Base-by-base conservation (phyloP, 257 asterid genomes). In the Solanum corneliomulleri region DNA sequence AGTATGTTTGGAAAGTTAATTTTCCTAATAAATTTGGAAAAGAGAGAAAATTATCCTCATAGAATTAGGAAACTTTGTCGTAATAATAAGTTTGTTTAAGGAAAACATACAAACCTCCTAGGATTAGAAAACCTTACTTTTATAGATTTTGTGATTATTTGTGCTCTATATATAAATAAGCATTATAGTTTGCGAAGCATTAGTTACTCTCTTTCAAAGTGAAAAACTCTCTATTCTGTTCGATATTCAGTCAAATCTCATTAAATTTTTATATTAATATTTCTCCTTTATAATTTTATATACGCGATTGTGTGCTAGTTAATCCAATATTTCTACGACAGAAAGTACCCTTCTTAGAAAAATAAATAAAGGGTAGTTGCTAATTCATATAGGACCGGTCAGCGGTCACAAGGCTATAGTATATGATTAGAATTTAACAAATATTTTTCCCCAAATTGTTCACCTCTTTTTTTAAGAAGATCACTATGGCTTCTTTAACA, bases 401-500 rank as follows among this genome's bases (percentile, higher is more conserved):
- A 11, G 64, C 39, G 10, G n/a, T n/a, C 21, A 44, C 78, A 76
- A 39, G 41, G 14, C 39, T 77, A 8, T 25, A 44, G 62, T 25
- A 9, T 44, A 44, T 77, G 14, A 44, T 14, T 42, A 77, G 64
- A 77, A 25, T 25, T 35, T 44, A 16, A 77, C 84, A 77, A 77
- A 77, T 15, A 47, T 44, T 37, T 77, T 44, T 3, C 39, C 84
- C 83, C 47, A 7, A 74, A 3, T 76, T n/a, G 25, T 44, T 78
- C 13, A 78, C 42, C 25, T 5, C 39, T 37, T 37, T 5, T 1
- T 37, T 37, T 37, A 37, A 37, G 1, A 37, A 0, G 0, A 37
- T 6, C 39, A 37, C 85, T 47, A 80, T 80, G 88, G 85, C 82
- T 84, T 91, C 93, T 64, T 25, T 84, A 37, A 87, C 78, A 76